Evolutionary conservation across 805 yeast species (phyloP).

Genomic region (Hagleromyces aurorensis): DNA sequence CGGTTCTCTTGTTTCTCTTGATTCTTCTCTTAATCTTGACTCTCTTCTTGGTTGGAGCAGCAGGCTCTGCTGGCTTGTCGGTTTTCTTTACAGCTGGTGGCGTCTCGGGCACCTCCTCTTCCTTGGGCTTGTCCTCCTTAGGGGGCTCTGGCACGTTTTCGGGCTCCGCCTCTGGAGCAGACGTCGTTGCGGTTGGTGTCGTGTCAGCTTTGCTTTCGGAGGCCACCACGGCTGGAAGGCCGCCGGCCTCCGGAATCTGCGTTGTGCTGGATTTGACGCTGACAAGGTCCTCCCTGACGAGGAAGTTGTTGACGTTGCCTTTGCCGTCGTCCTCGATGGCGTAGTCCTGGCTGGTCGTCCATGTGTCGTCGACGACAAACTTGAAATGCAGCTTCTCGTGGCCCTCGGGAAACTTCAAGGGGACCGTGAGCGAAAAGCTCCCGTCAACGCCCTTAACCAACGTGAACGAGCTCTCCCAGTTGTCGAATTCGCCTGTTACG

Average conservation of each 20-base stretch:
- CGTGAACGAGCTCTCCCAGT: conserved; percentile 55
- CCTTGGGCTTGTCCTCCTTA: conserved; percentile 4
- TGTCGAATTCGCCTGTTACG: conserved; percentile 64
- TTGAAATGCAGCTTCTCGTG: conserved; percentile 38
- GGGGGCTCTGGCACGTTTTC: conserved; percentile 10
- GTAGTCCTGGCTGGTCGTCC: conserved; percentile 40
- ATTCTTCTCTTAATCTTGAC: conserved; percentile 34
- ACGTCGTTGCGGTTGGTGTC: conserved; percentile 4
- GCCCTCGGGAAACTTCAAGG: conserved; percentile 35
- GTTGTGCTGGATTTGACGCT: too few relatives aligned
- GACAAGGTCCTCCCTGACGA: too few relatives aligned
- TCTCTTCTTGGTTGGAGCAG: conserved; percentile 18
- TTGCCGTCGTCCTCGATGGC: conserved; percentile 37
- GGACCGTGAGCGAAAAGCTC: conserved; percentile 51
- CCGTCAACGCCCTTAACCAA: conserved; percentile 55
- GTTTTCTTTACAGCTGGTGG: conserved; percentile 4
- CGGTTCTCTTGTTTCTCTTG: conserved; percentile 35
- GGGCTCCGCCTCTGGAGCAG: conserved; percentile 17
- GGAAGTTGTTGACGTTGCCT: conserved; percentile 3
- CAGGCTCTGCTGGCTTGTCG: not conserved
- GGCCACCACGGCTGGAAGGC: conserved; percentile 26
- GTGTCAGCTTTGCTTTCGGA: conserved; percentile 1
- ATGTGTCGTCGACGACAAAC: conserved; percentile 64
- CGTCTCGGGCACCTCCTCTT: conserved; percentile 10
- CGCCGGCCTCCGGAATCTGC: conserved; percentile 42